These are phyloP conservation scores for Penicillium nucicola DNA, from an alignment of 495 filamentous ascomycete species.

Conservation along the genomic window DNA sequence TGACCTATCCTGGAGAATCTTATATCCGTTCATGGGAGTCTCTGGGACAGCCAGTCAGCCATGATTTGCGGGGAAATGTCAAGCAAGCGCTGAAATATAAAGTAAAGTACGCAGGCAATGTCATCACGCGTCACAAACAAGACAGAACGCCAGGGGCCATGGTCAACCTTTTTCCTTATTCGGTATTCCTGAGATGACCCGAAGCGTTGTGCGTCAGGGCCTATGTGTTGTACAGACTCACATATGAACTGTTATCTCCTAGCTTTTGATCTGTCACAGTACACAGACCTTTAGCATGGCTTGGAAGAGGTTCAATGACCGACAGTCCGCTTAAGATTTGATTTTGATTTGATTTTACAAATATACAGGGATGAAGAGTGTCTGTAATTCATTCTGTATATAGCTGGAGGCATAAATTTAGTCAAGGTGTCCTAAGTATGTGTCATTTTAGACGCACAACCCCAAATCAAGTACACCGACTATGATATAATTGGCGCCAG, in stretches of 20 bases:
- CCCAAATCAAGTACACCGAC: too few relatives aligned
- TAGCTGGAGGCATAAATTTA: too few relatives aligned
- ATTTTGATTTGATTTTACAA: not conserved
- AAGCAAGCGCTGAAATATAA: not conserved
- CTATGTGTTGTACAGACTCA: conserved; percentile 14
- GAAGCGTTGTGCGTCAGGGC: conserved; percentile 8
- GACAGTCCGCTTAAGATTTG: not conserved
- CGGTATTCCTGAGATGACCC: not conserved
- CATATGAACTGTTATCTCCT: not conserved
- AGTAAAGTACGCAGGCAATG: not conserved
- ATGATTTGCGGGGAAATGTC: not conserved
- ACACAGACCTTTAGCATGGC: not conserved
- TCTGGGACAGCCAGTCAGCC: not conserved
- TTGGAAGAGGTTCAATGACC: conserved; percentile 7
- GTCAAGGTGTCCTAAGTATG: too few relatives aligned
- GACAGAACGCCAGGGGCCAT: not conserved
- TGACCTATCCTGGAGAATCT: not conserved
- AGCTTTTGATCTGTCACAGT: conserved; percentile 3
- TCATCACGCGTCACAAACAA: not conserved
- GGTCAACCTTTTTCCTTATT: not conserved
- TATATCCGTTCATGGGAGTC: not conserved
- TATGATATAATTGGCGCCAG: too few relatives aligned
- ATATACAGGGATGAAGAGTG: not conserved
- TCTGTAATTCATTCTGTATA: not conserved
- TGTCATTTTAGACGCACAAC: too few relatives aligned